phyloP scores from a whole-genome alignment of 2,329 filamentous ascomycete species.

The Pseudonectria buxi region DNA sequence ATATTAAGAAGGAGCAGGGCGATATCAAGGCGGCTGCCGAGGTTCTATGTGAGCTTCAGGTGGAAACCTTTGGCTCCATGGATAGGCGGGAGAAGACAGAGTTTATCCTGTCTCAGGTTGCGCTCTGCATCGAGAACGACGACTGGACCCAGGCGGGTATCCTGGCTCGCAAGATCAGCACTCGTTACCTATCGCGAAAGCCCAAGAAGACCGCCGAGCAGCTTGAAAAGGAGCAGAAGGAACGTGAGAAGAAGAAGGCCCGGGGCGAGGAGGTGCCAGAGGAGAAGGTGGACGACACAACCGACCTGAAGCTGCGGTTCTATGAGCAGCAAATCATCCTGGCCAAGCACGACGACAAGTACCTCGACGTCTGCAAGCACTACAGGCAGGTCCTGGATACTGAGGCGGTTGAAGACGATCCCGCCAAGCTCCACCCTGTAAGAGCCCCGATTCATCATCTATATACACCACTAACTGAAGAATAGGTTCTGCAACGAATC shows the following conservation, averaged over 20 bases:
- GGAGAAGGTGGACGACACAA: constrained; percentile 80
- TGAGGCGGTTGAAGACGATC: constrained; percentile 86
- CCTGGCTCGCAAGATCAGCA: constrained; percentile 94
- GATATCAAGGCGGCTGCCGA: constrained; percentile 86
- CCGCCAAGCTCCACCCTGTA: constrained; percentile 78
- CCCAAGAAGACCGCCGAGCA: constrained; percentile 86
- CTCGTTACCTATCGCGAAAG: constrained; percentile 81
- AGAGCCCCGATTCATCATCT: constrained; percentile 25
- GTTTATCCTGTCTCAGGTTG: constrained; percentile 93
- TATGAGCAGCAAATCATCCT: constrained; percentile 96
- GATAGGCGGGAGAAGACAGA: constrained; percentile 95
- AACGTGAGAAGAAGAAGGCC: constrained; percentile 77
- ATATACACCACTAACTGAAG: constrained; percentile 9
- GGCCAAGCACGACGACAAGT: constrained; percentile 95
- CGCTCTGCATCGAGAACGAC: constrained; percentile 86
- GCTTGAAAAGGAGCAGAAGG: constrained; percentile 84
- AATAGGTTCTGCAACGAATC: constrained; percentile 79
- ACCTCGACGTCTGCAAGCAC: constrained; percentile 95
- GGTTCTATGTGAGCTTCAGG: constrained; percentile 92
- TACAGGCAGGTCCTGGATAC: constrained; percentile 96
- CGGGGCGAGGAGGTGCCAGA: constrained; percentile 72
- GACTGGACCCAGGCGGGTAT: constrained; percentile 97
- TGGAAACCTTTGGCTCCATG: constrained; percentile 99
- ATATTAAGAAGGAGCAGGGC: constrained; percentile 95
- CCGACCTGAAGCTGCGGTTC: constrained; percentile 89